Evolutionary conservation across 345 rosid genomes (phyloP), one percentile per base, ranked within the genome.

Genomic region (Eucalyptus guilfoylei): DNA sequence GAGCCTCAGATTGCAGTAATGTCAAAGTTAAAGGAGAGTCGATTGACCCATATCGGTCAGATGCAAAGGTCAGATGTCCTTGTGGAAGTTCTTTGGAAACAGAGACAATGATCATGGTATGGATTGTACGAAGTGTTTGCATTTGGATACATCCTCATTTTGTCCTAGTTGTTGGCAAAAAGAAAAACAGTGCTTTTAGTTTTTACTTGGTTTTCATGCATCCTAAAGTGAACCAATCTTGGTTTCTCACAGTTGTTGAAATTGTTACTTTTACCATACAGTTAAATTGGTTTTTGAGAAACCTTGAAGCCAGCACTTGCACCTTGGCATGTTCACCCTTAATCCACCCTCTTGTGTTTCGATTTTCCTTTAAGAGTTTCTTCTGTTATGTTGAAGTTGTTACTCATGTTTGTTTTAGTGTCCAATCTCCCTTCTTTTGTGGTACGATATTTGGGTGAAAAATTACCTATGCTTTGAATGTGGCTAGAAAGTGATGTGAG

Each of bases 81-180:
- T 98, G 99, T 93, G 99, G 99, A 92, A 98, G 93, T 91, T 90
- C 95, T 48, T 91, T 93, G 92, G 96, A 95, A 90, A 90, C 94
- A 15, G 98, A 95, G 86, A 93, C 97, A 88, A 95, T 96, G 95
- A 94, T 97, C 92, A 91, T 91, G 99, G 99, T 96, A 72, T 83
- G 88, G 49, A 32, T 28, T 83, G 67, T 40, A 23, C 9, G 16
- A 40, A 40, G 47, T 76, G 24, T 40, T 17, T 87, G 45, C 64
- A 23, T 80, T 89, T 48, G 37, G 49, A 87, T 58, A 37, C 88
- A 34, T 76, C 23, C 83, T 76, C 45, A 76, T 76, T 40, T 24
- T 76, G 14, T 37, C 15, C 47, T 76, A 76, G 30, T 40, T 76
- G 47, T 76, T 76, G 85, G 30, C 85, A 12, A 76, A 76, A 40